Percentiles rank a stretch among this genome's conserved stretches.
Evolutionary conservation across 1,284 basidiomycete genomes (phyloP).

Genomic region (Cutaneotrichosporon sp.): DNA sequence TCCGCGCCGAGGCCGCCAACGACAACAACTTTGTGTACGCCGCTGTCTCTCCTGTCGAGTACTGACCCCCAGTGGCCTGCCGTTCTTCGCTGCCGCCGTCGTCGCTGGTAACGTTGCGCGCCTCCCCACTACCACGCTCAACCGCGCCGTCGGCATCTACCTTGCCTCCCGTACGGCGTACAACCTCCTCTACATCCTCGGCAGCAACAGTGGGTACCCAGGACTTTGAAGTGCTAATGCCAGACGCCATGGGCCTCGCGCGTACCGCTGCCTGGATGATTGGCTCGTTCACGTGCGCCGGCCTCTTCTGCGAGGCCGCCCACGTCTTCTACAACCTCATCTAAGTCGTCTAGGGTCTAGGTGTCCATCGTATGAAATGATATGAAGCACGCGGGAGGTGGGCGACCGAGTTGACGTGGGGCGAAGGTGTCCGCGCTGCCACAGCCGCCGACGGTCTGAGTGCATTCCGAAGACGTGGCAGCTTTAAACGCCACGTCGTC

Average conservation of each 20-base stretch:
- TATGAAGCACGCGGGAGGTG: too few relatives aligned
- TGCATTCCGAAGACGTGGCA: too few relatives aligned
- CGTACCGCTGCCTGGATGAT: slow-evolving; percentile 20
- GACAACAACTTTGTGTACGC: slow-evolving; percentile 27
- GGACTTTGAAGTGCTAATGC: background rate
- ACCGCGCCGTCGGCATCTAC: slow-evolving; percentile 30
- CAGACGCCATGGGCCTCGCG: slow-evolving; percentile 22
- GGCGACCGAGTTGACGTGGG: too few relatives aligned
- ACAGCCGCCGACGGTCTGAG: too few relatives aligned
- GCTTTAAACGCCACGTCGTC: too few relatives aligned
- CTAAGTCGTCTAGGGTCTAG: too few relatives aligned
- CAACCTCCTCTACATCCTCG: slow-evolving; percentile 31
- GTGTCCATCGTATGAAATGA: too few relatives aligned
- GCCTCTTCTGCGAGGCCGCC: slow-evolving; percentile 26
- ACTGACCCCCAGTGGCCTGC: slow-evolving; percentile 8
- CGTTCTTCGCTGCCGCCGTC: slow-evolving; percentile 28
- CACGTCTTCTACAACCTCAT: slow-evolving; percentile 1
- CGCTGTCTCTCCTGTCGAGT: background rate
- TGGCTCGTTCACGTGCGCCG: slow-evolving; percentile 13
- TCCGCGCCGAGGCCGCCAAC: slow-evolving; percentile 31
- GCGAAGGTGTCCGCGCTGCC: too few relatives aligned
- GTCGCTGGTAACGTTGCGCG: slow-evolving; percentile 35
- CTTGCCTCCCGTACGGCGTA: slow-evolving; percentile 26
- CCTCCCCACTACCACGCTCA: slow-evolving; percentile 27
- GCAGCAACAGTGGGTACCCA: slow-evolving; percentile 30